Base-by-base conservation (phyloP, 208 protist species). In the Crithidia sp. region DNA sequence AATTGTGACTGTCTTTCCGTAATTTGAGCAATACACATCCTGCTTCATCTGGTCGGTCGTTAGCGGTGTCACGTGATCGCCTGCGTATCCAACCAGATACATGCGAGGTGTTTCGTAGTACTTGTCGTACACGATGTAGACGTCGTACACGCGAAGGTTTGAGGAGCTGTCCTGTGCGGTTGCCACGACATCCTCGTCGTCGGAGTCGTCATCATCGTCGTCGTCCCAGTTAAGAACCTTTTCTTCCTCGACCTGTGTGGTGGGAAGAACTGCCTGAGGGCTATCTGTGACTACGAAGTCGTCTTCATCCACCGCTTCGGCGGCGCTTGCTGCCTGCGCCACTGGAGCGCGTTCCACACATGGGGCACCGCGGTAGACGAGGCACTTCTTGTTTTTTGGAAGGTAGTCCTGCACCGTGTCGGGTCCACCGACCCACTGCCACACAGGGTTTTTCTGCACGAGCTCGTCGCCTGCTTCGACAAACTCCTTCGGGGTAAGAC, bases 121-220 rank as follows among this genome's bases (percentile, higher is more conserved):
- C 71, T 99, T 98, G 80, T 99, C 98, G 73, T 99, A 99, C 0
- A 97, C 97, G 60, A 99, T 99, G 62, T 85, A 95, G 4, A 99
- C 76, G 74, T 99, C 98, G 82, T 99, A 99, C 16, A 97, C 96
- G 16, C 98, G 83, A 14, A 71, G 4, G 17, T 63, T 53, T 2
- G 59, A 36, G 19, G 52, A 47, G 50, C 55, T 77, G 3, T 78
- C 71, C 4, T 37, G 13, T 19, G 63, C n/a, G 2, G 70, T 49
- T 0, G 65, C 9, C 4, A 71, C 50, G 4, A 67, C 49, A 14
- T 85, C 53, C 7, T 82, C 79, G 16, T 77, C 74, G 12, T 73
- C 77, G 13, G 71, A 61, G 6, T 83, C 75, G 13, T 79, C 70
- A 40, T 87, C 81, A 28, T 87, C 76, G 53, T 81, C 75, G 17